Conservation (phyloP, 2,329 filamentous ascomycete genomes). For the Cladosporium cucumerinum region DNA sequence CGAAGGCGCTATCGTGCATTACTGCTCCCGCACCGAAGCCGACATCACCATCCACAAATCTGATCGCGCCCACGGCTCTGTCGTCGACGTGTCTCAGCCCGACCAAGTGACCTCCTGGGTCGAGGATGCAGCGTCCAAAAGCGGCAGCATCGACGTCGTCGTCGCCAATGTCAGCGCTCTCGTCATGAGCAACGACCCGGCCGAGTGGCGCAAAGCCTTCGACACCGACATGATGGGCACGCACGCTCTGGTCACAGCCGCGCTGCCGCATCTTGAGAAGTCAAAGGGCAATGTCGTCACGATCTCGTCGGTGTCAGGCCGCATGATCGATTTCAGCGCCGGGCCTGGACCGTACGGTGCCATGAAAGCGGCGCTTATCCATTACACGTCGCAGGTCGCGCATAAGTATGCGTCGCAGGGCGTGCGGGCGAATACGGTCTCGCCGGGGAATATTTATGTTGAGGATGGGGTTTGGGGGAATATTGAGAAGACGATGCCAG, state of each 20-base stretch:
- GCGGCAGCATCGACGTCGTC: constrained; percentile 29
- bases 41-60: constrained; percentile 22
- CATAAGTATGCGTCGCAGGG: constrained; percentile 36
- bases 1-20: constrained; percentile 34
- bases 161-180: constrained; percentile 34
- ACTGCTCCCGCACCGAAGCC: constrained; percentile 29
- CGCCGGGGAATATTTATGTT: constrained; percentile 39
- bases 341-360: constrained; percentile 38
- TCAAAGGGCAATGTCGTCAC: constrained; percentile 36
- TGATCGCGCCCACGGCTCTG: constrained; percentile 23
- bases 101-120: constrained; percentile 26
- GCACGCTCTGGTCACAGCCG: constrained; percentile 31
- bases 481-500: constrained; percentile 32
- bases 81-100: constrained; percentile 28
- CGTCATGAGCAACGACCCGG: constrained; percentile 26
- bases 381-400: constrained; percentile 38
- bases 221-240: constrained; percentile 37
- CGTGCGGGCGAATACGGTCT: constrained; percentile 37
- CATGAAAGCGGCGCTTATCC: constrained; percentile 37
- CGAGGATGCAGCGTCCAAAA: constrained; percentile 20
- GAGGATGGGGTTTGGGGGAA: constrained; percentile 37
- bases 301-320: constrained; percentile 37
- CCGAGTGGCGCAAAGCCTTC: constrained; percentile 30
- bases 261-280: constrained; percentile 35
- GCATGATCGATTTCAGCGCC: constrained; percentile 38